Conservation (phyloP, 108 stramenopile genomes). For the Thalassiosira profunda region DNA sequence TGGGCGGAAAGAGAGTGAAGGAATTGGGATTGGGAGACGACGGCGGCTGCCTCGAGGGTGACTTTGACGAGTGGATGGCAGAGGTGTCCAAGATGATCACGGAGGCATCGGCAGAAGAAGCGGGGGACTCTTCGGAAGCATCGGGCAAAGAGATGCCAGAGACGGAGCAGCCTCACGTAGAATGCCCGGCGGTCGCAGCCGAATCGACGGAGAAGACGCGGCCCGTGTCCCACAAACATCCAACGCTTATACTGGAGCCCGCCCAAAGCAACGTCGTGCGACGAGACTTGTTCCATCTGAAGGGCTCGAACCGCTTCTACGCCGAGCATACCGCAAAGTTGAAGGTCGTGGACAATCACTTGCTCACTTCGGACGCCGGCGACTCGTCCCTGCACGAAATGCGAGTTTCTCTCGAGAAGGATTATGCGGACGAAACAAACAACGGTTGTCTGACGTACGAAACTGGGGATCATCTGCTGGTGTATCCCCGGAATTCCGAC, state of each 20-base stretch:
- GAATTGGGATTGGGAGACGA: conserved; percentile 93
- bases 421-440: neutral
- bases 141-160: no score
- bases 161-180: no score
- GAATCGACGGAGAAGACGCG: conserved; percentile 42
- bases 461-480: conserved; percentile 68
- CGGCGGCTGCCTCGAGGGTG: conserved; percentile 90
- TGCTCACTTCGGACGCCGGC: conserved; percentile 39
- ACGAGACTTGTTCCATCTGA: conserved; percentile 53
- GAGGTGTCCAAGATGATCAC: no score
- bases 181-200: no score
- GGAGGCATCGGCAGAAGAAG: no score
- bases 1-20: conserved; percentile 70
- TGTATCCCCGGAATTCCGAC: conserved; percentile 78
- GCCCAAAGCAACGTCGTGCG: conserved; percentile 31
- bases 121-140: no score
- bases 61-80: conserved; percentile 96
- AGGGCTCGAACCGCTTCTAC: conserved; percentile 44
- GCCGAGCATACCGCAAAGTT: conserved; percentile 26
- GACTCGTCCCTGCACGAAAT: conserved; percentile 67
- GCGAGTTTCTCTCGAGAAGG: conserved; percentile 13
- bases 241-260: conserved; percentile 30
- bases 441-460: no score
- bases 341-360: conserved; percentile 43
- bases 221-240: conserved; percentile 43